Conservation (phyloP, 78 protist genomes). For the Isochrysis galbana region DNA sequence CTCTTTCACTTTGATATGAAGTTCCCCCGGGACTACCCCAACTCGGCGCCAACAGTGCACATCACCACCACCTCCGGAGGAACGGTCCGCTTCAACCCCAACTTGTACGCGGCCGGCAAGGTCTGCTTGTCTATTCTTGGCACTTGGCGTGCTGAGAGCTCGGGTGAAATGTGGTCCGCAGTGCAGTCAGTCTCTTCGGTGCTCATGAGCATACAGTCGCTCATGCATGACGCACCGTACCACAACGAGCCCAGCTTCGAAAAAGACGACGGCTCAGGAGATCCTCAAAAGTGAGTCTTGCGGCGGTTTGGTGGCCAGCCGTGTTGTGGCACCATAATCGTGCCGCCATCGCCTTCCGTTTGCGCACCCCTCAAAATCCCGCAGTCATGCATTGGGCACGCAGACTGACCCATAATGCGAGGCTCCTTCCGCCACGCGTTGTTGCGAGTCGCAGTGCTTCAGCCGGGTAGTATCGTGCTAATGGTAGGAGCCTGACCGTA, state of each 20-base stretch:
- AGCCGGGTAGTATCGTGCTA: no score
- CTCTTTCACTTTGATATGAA: not conserved
- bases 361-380: no score
- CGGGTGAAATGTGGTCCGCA: constrained; percentile 29
- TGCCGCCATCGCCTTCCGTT: no score
- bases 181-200: not conserved
- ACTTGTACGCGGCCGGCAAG: not conserved
- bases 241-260: constrained; percentile 29
- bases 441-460: no score
- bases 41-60: not conserved
- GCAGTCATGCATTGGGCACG: not conserved
- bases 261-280: constrained; percentile 27
- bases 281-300: not conserved
- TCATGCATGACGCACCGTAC: constrained; percentile 22
- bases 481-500: no score
- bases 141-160: not conserved
- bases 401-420: no score
- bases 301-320: no score
- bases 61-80: not conserved
- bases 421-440: no score
- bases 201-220: constrained; percentile 1
- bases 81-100: constrained; percentile 2
- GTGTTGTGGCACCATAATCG: no score
- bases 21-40: constrained; percentile 21
- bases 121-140: constrained; percentile 21